Conservation (phyloP, 2,329 filamentous ascomycete species). For the Graphilbum fragrans region DNA sequence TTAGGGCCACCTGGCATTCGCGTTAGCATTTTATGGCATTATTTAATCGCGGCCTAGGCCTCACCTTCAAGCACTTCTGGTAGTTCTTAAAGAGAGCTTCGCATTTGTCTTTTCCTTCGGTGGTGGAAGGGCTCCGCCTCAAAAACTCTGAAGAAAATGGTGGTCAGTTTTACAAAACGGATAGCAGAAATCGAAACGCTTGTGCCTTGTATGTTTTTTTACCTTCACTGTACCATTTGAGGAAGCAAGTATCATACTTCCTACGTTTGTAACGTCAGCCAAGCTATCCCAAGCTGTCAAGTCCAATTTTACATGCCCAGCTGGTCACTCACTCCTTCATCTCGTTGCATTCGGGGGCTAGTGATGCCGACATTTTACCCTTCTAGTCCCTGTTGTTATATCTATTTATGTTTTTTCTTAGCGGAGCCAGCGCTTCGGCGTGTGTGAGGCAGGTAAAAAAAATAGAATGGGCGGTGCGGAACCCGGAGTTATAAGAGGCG, state of each 20-base stretch:
- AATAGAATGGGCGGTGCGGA: too few relatives aligned
- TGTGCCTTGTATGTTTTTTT: too few relatives aligned
- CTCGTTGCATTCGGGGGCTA: conserved; percentile 90
- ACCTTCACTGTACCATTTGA: conserved; percentile 99
- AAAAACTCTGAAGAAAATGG: conserved; percentile 63
- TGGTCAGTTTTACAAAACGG: neutral
- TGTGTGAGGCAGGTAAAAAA: too few relatives aligned
- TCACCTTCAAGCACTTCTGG: conserved; percentile 70
- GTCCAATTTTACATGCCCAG: neutral
- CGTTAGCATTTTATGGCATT: neutral
- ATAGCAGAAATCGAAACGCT: conserved; percentile 8
- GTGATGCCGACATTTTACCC: conserved; percentile 70
- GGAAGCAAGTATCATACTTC: conserved; percentile 91
- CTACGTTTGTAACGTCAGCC: conserved; percentile 29
- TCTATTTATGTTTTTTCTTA: too few relatives aligned
- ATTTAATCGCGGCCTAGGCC: conserved; percentile 12
- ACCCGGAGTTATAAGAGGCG: too few relatives aligned
- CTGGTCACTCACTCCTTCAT: conserved; percentile 72
- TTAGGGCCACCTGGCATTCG: conserved; percentile 58
- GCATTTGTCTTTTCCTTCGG: conserved; percentile 60
- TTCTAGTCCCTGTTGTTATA: too few relatives aligned
- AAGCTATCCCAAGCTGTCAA: neutral
- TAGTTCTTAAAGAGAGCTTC: conserved; percentile 79
- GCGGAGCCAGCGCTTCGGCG: too few relatives aligned
- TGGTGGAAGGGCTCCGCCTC: conserved; percentile 65